Evolutionary conservation across 2,329 filamentous ascomycete genomes (phyloP), one percentile per base, ranked within the genome.

Genomic region (Colletotrichum tanaceti): DNA sequence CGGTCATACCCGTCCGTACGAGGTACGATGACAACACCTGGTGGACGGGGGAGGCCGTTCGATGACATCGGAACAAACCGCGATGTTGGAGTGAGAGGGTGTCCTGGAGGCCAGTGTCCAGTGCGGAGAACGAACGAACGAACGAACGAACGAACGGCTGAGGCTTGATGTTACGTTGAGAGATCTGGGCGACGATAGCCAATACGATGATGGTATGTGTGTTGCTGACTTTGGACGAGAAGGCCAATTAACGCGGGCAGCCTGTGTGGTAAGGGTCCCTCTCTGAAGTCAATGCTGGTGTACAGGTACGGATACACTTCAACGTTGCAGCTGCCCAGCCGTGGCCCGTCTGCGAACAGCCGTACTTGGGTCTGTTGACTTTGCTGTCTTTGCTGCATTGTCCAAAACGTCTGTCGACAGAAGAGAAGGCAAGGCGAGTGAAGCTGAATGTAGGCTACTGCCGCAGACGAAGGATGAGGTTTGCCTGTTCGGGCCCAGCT

Each of bases 71-170:
- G 64, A 53, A 58, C 39, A 58, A 58, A 58, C 39, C 53, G 53
- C 59, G 46, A 53, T 32, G 24, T 20, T 39, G 52, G 46, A 58
- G 53, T 18, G 28, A 47, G 20, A 47, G 58, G 39, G 58, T 58
- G 7, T 32, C 59, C 35, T 38, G n/a, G n/a, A 18, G 20, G 32
- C 38, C 44, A 58, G 39, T 32, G 1, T 32, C 28, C 28, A 32
- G 28, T 32, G 28, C 28, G 28, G 28, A 7, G 28, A 32, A 32
- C 28, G 28, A 32, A 32, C 28, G 28, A 28, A 28, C 28, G 58
- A 55, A 66, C 28, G n/a, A 50, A 66, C 35, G 44, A n/a, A n/a
- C n/a, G n/a, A n/a, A n/a, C n/a, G n/a, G 35, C 44, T 52, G 58
- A 43, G 49, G 49, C 18, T 43, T 44, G 58, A 39, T 20, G 38